phyloP scores from a whole-genome alignment of 2,329 filamentous ascomycete genomes.

The Bimuria novae-zelandiae region DNA sequence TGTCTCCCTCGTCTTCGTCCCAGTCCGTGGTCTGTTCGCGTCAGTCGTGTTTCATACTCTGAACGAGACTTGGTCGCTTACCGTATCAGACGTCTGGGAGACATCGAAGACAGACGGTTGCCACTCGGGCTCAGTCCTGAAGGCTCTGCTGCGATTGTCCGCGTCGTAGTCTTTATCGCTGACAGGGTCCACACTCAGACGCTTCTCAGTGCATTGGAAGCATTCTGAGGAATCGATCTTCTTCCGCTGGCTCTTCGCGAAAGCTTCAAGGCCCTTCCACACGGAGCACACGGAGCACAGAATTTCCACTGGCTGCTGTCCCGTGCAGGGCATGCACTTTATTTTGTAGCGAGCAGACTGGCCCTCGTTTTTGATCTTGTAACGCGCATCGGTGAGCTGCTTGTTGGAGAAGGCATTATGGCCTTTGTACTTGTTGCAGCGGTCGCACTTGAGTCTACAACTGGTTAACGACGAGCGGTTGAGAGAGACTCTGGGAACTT shows the following conservation, averaged over 20 bases:
- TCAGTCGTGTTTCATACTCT: too few species aligned
- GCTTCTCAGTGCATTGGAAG: conserved; percentile 35
- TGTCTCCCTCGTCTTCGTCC: conserved; percentile 9
- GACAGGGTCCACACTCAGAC: conserved; percentile 27
- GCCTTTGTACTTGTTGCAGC: conserved; percentile 50
- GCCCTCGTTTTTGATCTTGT: conserved; percentile 15
- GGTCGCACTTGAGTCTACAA: conserved; percentile 53
- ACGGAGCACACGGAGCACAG: conserved; percentile 54
- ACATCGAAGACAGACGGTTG: conserved; percentile 28
- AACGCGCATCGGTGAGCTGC: conserved; percentile 47
- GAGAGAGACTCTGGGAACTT: not conserved
- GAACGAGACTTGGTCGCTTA: conserved; percentile 13
- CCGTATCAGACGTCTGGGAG: conserved; percentile 23
- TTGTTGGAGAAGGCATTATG: conserved; percentile 52
- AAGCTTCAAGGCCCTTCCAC: conserved; percentile 54
- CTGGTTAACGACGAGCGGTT: not conserved
- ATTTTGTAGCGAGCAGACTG: conserved; percentile 29
- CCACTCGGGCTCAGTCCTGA: conserved; percentile 17
- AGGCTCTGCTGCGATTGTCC: conserved; percentile 24
- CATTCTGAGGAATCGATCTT: conserved; percentile 50
- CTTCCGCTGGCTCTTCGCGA: conserved; percentile 55
- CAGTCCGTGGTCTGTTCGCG: conserved; percentile 16
- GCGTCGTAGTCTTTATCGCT: conserved; percentile 42
- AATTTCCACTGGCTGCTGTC: conserved; percentile 51
- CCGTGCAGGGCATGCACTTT: conserved; percentile 53